Base-by-base conservation (phyloP, 805 yeast species). In the Candida sakaeoensis region DNA sequence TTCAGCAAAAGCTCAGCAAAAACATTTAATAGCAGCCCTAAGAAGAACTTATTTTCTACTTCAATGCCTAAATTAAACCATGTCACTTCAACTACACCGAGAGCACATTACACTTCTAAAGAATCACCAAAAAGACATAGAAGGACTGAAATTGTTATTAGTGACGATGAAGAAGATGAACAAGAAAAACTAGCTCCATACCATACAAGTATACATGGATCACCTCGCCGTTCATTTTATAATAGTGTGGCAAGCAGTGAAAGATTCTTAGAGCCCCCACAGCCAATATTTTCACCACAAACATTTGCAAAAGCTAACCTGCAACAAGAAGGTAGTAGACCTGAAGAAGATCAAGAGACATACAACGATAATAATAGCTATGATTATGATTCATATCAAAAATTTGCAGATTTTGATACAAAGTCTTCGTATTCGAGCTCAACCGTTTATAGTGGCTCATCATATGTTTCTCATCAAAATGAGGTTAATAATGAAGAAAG, bases 61-160 rank as follows among this genome's bases (percentile, higher is more conserved):
- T 16, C 17, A 10, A 52, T 66, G 3, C 70, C 70, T 2, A 58
- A 60, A 33, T 51, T 60, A 23, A 46, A 43, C 39, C 47, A 40
- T 37, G 44, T 43, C 14, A 13, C 24, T 21, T 8, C 28, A 5
- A 39, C 65, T 9, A 77, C 85, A 6, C 77, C 84, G 8, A 70
- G 95, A 60, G 80, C 86, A 30, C 75, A 73, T 37, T 82, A 74
- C 51, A 82, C 93, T 2, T 65, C 77, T 39, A 61, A 77, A 48
- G 90, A 85, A 57, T 81, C 95, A 0, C 93, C 95, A 24, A 74
- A 69, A 41, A 75, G 89, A 55, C 71, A 71, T 30, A 67, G 63
- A 28, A 56, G 50, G 28, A 68, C 69, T 3, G 70, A 80, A 5
- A 64, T 80, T 3, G 60, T 74, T 10, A 70, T 80, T 12, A 63